Evolutionary conservation across 495 filamentous ascomycete species (phyloP), one percentile per base, ranked within the genome.

Genomic region (Aspergillus biplanus): DNA sequence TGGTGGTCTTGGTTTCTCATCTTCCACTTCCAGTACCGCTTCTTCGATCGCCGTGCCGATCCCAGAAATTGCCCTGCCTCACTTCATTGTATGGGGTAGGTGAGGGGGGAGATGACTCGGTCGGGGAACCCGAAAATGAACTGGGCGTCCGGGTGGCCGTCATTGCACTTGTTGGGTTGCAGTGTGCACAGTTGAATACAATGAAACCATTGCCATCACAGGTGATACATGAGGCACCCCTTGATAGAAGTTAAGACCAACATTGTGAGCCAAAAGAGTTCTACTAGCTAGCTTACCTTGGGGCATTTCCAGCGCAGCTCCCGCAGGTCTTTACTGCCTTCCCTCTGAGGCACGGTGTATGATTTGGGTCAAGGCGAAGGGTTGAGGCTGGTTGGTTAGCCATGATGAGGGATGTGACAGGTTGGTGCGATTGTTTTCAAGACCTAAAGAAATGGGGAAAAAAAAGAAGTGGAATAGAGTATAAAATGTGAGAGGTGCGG

Each of bases 231-330:
- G 71, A 65, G n/a, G 72, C 27, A n/a, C 59, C 68, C 59, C 77
- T 79, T 13, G n/a, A 13, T 5, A 42, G 13, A 52, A 21, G 32
- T 67, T 37, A 66, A 37, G 7, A 53, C 48, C 27, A 33, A 39
- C 35, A 42, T 33, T 7, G 21, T 27, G 34, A 16, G 37, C n/a
- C 7, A 50, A 35, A 31, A 34, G 18, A 21, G 42, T 12, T 35
- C 12, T 37, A 55, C 13, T 56, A 27, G 31, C 9, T 52, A 50
- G 46, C 57, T n/a, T 69, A 78, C 77, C 77, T 75, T 18, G 75
- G 77, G 52, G 75, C 74, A 64, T 80, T 77, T 0, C 77, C 77
- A 21, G 77, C 77, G 27, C 77, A 80, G 55, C 61, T 60, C 8
- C 69, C 70, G 65, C 77, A 80, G 44, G 77, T 80, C 16, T 73